Evolutionary conservation across 192 early-diverging fungal genomes (phyloP).

Genomic region (Powellomyces hirtus): DNA sequence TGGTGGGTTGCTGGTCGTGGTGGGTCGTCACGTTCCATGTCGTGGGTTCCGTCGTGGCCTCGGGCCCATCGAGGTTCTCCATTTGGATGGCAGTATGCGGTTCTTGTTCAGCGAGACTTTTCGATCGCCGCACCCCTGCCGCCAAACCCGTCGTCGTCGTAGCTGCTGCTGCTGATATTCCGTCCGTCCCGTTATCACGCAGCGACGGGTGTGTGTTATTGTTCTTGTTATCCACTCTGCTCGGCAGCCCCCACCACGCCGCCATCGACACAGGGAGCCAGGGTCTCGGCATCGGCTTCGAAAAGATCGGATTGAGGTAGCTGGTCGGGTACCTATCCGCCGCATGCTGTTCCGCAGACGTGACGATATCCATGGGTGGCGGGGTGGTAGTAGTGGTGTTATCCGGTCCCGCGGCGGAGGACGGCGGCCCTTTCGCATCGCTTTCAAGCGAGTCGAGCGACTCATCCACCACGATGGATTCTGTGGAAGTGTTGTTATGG

Average conservation of each 20-base stretch:
- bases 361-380: conserved; percentile 29
- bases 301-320: conserved; percentile 40
- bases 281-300: conserved; percentile 34
- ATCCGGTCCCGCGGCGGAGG: neutral
- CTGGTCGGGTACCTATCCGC: conserved; percentile 32
- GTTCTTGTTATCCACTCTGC: too few relatives aligned
- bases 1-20: too few relatives aligned
- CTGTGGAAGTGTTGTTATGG: neutral
- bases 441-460: neutral
- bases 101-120: neutral
- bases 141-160: neutral
- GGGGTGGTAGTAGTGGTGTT: neutral
- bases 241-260: conserved; percentile 14
- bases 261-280: conserved; percentile 42
- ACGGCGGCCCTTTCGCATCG: neutral
- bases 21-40: neutral
- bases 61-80: neutral
- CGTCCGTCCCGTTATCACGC: too few relatives aligned
- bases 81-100: neutral
- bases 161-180: neutral
- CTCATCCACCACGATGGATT: neutral
- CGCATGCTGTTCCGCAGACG: conserved; percentile 34
- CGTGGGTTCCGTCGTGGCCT: too few relatives aligned
- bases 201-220: too few relatives aligned
- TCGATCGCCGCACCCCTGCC: neutral